Percentiles rank a stretch among this genome's conserved stretches.
Evolutionary conservation across 768 basidiomycete species (phyloP).

Genomic region (Dacryopinax spathularia): DNA sequence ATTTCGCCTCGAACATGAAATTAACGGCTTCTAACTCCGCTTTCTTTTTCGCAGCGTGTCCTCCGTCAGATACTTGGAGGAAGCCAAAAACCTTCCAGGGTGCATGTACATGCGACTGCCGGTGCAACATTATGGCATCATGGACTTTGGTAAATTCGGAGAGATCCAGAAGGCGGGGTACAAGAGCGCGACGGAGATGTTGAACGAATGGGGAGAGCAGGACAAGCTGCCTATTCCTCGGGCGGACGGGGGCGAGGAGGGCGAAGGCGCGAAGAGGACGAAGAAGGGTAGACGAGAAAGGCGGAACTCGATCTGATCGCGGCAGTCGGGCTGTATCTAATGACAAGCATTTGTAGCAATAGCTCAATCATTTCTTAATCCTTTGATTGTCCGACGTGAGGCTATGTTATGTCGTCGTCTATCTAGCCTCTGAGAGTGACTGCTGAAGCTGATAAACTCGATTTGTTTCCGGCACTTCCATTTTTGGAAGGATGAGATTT

Average conservation of each 20-base stretch:
- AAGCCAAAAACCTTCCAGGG: slow-evolving; percentile 79
- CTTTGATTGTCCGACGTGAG: neutral
- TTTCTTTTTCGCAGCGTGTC: slow-evolving; percentile 61
- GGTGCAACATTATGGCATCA: slow-evolving; percentile 85
- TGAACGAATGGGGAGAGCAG: slow-evolving; percentile 69
- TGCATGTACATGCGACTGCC: slow-evolving; percentile 92
- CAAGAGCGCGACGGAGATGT: slow-evolving; percentile 48
- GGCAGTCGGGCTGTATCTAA: neutral
- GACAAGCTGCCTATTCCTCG: slow-evolving; percentile 65
- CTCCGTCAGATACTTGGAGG: slow-evolving; percentile 85
- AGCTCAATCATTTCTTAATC: neutral
- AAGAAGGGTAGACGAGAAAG: slow-evolving; percentile 65
- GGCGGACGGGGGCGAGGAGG: slow-evolving; percentile 39
- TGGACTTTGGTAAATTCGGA: slow-evolving; percentile 79
- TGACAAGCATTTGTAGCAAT: neutral
- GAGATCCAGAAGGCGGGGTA: slow-evolving; percentile 80
- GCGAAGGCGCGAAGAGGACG: slow-evolving; percentile 32
- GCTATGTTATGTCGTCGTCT: neutral
- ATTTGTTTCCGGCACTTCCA: neutral
- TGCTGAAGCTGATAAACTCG: neutral
- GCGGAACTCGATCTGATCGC: slow-evolving; percentile 48
- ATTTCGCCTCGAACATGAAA: neutral
- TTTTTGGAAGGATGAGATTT: neutral
- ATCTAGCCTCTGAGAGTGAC: neutral
- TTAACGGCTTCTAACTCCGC: neutral